Evolutionary conservation across 2,329 filamentous ascomycete genomes (phyloP).

Genomic region (Colletotrichum sp.): DNA sequence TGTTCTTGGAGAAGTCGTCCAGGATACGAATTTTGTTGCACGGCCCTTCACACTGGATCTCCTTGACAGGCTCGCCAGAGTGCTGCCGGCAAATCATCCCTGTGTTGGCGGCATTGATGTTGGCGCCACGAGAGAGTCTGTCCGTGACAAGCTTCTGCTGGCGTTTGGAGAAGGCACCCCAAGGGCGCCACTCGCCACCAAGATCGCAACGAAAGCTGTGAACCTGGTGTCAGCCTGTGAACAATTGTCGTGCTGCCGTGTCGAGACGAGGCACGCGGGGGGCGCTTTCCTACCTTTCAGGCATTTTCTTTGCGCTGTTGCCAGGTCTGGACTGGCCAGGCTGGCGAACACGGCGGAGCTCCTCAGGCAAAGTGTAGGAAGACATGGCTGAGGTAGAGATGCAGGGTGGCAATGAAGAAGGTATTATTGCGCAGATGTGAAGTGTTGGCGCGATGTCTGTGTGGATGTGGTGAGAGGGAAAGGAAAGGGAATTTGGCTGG

Average conservation of each 20-base stretch:
- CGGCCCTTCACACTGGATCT: constrained; percentile 34
- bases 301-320: background rate
- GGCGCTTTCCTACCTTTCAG: background rate
- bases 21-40: constrained; percentile 32
- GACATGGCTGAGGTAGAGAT: background rate
- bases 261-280: background rate
- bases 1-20: constrained; percentile 34
- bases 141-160: constrained; percentile 32
- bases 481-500: background rate
- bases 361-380: background rate
- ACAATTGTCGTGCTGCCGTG: background rate
- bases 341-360: background rate
- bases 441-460: background rate
- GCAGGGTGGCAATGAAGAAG: background rate
- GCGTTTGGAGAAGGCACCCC: constrained; percentile 34
- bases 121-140: constrained; percentile 11
- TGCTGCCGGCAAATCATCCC: constrained; percentile 44
- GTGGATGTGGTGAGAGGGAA: background rate
- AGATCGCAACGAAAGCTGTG: constrained; percentile 37
- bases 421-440: background rate
- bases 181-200: constrained; percentile 40
- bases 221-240: background rate
- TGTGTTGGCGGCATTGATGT: constrained; percentile 32
- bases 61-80: constrained; percentile 24
- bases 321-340: background rate